A percentile compares a stretch with the other conserved stretches of the same genome.
phyloP scores from a whole-genome alignment of 2,329 filamentous ascomycete genomes.

The Furcasterigmium furcatum region DNA sequence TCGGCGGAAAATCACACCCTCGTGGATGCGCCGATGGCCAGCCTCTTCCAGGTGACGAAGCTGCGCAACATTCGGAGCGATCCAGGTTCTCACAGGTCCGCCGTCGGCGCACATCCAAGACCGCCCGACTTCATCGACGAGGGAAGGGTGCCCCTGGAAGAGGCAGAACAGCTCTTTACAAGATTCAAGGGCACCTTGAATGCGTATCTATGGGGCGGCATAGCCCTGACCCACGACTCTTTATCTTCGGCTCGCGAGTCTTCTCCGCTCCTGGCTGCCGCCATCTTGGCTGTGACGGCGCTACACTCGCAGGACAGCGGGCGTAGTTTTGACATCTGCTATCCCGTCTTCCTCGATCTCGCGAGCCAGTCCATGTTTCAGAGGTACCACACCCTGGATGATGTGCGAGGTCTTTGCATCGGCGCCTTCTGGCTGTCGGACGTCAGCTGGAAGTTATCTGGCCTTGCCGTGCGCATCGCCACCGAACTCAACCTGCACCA shows the following conservation, averaged over 20 bases:
- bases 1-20: constrained; percentile 19
- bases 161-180: constrained; percentile 23
- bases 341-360: constrained; percentile 53
- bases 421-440: constrained; percentile 64
- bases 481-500: constrained; percentile 55
- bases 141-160: constrained; percentile 18
- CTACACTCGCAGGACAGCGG: constrained; percentile 28
- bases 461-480: constrained; percentile 54
- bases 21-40: constrained; percentile 25
- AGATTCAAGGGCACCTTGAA: constrained; percentile 24
- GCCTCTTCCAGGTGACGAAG: constrained; percentile 26
- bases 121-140: constrained; percentile 24
- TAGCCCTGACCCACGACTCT: constrained; percentile 22
- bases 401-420: constrained; percentile 58
- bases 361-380: constrained; percentile 57
- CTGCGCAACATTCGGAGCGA: constrained; percentile 27
- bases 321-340: constrained; percentile 51
- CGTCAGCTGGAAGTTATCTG: constrained; percentile 52
- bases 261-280: constrained; percentile 22
- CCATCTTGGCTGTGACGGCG: constrained; percentile 27
- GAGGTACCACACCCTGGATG: constrained; percentile 48
- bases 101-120: background rate
- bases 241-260: constrained; percentile 22
- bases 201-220: constrained; percentile 27
- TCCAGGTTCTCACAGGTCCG: constrained; percentile 12